These are phyloP conservation scores for Sporothrix dimorphospora DNA, from an alignment of 2,329 filamentous ascomycete species.

Conservation along the genomic window DNA sequence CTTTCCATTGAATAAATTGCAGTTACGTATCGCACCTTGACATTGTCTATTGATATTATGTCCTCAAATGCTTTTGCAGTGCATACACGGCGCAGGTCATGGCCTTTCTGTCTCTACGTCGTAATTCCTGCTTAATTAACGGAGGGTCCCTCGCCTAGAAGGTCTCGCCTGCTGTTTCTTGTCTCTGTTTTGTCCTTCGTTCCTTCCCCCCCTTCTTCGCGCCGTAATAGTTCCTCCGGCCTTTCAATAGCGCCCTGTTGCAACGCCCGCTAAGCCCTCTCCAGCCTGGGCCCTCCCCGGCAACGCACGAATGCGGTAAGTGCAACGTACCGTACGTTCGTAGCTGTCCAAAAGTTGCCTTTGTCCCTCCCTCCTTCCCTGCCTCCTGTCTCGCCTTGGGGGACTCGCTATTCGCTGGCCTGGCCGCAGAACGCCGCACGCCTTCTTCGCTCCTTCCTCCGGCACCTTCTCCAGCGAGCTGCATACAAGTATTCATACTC, in stretches of 20 bases:
- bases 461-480: not conserved
- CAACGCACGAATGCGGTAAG: constrained; percentile 31
- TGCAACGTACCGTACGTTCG: constrained; percentile 16
- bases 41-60: not conserved
- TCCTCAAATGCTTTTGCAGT: not conserved
- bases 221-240: not conserved
- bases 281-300: constrained; percentile 29
- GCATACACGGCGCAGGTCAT: not conserved
- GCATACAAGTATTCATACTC: too few relatives aligned
- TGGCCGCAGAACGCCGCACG: not conserved
- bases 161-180: constrained; percentile 1
- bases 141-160: constrained; percentile 9
- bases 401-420: not conserved
- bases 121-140: not conserved
- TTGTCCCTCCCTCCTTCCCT: constrained; percentile 19
- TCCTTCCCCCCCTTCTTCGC: not conserved
- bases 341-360: constrained; percentile 9
- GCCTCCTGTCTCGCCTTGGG: constrained; percentile 4
- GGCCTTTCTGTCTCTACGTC: not conserved
- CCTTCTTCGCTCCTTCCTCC: constrained; percentile 8
- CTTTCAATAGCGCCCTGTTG: constrained; percentile 34
- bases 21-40: not conserved
- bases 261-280: constrained; percentile 33
- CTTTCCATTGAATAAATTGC: not conserved
- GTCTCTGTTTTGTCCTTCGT: not conserved